phyloP scores from a whole-genome alignment of 176 grass and related monocot genomes.

The Phragmites australis region DNA sequence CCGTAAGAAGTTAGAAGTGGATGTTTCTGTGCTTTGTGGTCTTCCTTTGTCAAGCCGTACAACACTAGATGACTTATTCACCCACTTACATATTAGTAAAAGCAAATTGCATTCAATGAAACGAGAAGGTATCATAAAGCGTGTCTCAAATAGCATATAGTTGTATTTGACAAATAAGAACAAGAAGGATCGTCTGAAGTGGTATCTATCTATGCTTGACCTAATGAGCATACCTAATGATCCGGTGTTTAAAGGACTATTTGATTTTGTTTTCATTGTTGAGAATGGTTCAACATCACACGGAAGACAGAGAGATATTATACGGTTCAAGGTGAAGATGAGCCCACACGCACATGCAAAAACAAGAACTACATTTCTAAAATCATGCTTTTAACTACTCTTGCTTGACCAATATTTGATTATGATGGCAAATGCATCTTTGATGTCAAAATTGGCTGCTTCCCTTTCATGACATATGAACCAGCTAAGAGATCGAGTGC shows the following conservation, averaged over 20 bases:
- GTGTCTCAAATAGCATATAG: not conserved
- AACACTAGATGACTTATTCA: not conserved
- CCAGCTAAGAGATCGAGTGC: not conserved
- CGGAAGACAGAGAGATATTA: not conserved
- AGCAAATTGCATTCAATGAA: not conserved
- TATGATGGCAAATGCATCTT: not conserved
- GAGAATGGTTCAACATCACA: not conserved
- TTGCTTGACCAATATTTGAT: not conserved
- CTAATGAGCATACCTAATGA: not conserved
- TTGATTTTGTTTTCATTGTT: not conserved
- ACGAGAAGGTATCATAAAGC: not conserved
- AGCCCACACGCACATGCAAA: not conserved
- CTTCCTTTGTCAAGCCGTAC: not conserved
- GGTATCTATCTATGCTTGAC: not conserved
- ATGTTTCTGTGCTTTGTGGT: not conserved
- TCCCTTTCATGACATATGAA: not conserved
- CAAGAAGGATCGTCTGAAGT: not conserved
- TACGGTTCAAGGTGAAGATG: not conserved
- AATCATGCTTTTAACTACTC: not conserved
- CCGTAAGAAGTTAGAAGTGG: not conserved
- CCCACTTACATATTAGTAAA: not conserved
- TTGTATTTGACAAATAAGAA: not conserved
- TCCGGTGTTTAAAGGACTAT: not conserved
- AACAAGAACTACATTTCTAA: not conserved
- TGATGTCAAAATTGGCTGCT: not conserved